A percentile compares a stretch with the other conserved stretches of the same genome.
Conservation (phyloP, 2,329 filamentous ascomycete species). For the Colletotrichum sp. region DNA sequence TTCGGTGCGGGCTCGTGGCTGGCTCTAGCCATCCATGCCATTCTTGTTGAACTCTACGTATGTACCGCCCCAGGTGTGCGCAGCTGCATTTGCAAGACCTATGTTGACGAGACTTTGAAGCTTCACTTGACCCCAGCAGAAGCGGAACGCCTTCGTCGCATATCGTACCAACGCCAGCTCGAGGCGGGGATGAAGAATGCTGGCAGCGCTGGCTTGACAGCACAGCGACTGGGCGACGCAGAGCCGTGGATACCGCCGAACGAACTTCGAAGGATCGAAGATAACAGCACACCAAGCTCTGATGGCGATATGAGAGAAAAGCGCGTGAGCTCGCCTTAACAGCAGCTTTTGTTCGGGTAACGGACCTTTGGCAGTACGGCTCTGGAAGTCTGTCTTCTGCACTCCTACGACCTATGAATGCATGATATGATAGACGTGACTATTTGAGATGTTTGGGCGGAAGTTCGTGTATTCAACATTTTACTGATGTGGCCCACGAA, state of each 20-base stretch:
- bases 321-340: not conserved
- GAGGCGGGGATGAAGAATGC: slow-evolving; percentile 53
- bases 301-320: not conserved
- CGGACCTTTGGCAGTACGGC: not conserved
- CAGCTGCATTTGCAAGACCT: not conserved
- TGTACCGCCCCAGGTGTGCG: slow-evolving; percentile 15
- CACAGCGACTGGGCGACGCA: slow-evolving; percentile 44
- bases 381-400: not conserved
- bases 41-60: slow-evolving; percentile 29
- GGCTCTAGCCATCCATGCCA: slow-evolving; percentile 20
- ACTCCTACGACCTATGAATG: not conserved
- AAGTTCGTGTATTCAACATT: not conserved
- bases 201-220: slow-evolving; percentile 47
- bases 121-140: slow-evolving; percentile 56
- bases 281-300: not conserved
- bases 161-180: slow-evolving; percentile 59
- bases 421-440: not conserved
- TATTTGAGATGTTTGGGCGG: not conserved
- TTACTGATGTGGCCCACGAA: not conserved
- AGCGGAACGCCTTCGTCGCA: slow-evolving; percentile 50
- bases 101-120: slow-evolving; percentile 30
- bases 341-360: not conserved
- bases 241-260: slow-evolving; percentile 19
- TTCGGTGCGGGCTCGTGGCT: slow-evolving; percentile 58
- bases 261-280: not conserved